Conservation (phyloP, 2,329 filamentous ascomycete species). For the Monosporascus cannonballus region DNA sequence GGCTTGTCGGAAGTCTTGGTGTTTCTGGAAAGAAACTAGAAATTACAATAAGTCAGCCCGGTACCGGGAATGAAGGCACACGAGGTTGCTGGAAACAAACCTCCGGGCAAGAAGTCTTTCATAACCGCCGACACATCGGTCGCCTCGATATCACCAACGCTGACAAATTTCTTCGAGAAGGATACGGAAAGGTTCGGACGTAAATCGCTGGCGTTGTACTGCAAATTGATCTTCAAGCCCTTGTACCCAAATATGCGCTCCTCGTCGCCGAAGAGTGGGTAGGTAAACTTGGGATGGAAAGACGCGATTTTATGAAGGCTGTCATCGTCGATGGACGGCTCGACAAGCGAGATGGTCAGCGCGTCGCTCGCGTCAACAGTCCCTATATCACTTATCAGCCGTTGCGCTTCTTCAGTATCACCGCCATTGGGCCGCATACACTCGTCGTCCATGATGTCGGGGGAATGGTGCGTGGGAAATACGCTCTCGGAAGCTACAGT, state of each 20-base stretch:
- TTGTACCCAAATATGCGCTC: conserved; percentile 90
- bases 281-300: conserved; percentile 85
- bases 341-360: conserved; percentile 46
- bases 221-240: conserved; percentile 68
- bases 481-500: too few species aligned
- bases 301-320: conserved; percentile 53
- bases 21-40: conserved; percentile 60
- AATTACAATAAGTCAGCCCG: conserved; percentile 7
- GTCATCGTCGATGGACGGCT: conserved; percentile 7
- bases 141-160: conserved; percentile 62
- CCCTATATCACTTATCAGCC: conserved; percentile 35
- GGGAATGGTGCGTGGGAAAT: not conserved
- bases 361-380: conserved; percentile 56
- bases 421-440: conserved; percentile 13
- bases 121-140: conserved; percentile 63
- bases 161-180: conserved; percentile 65
- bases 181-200: conserved; percentile 67
- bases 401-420: not conserved
- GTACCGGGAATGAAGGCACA: not conserved
- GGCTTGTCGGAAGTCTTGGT: conserved; percentile 54
- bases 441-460: conserved; percentile 21
- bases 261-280: conserved; percentile 88
- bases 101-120: conserved; percentile 59
- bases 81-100: conserved; percentile 34
- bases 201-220: conserved; percentile 64